A percentile compares a stretch with the other conserved stretches of the same genome.
phyloP scores from a whole-genome alignment of 2,329 filamentous ascomycete species.

The Pseudocercospora fijiensis region DNA sequence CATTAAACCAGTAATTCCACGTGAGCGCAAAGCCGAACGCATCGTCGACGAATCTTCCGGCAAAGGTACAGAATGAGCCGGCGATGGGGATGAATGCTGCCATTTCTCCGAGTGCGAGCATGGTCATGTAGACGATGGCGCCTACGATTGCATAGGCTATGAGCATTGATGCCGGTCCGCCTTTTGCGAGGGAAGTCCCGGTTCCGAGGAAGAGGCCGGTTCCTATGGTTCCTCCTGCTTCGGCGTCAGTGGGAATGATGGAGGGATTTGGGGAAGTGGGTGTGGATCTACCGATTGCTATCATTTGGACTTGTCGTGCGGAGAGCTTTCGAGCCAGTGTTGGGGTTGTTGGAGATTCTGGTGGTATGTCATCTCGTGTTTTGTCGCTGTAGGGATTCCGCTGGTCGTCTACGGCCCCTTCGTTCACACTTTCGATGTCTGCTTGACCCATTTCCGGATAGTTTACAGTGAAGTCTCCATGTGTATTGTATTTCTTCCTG shows the following conservation, averaged over 20 bases:
- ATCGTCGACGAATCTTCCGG: slow-evolving; percentile 66
- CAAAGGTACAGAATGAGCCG: slow-evolving; percentile 66
- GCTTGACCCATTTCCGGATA: background rate
- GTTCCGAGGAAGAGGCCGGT: slow-evolving; percentile 59
- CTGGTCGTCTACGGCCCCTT: background rate
- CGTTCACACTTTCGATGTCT: background rate
- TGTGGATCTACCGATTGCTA: slow-evolving; percentile 64
- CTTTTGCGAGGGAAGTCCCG: slow-evolving; percentile 50
- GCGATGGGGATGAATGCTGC: slow-evolving; percentile 75
- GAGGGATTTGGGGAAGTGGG: too few species aligned
- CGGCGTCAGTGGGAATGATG: background rate
- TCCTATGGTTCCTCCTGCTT: slow-evolving; percentile 48
- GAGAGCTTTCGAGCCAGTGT: slow-evolving; percentile 54
- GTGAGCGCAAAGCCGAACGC: slow-evolving; percentile 74
- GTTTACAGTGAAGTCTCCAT: background rate
- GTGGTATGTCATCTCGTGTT: slow-evolving; percentile 15
- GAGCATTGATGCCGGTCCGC: slow-evolving; percentile 63
- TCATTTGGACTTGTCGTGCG: slow-evolving; percentile 60
- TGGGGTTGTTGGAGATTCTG: slow-evolving; percentile 6
- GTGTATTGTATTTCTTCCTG: background rate
- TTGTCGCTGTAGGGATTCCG: background rate
- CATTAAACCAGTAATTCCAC: slow-evolving; percentile 65
- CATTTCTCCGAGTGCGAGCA: slow-evolving; percentile 81
- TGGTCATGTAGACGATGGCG: slow-evolving; percentile 72
- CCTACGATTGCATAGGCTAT: slow-evolving; percentile 70